phyloP scores from a whole-genome alignment of 2,329 filamentous ascomycete genomes.

The Talaromyces sp. region DNA sequence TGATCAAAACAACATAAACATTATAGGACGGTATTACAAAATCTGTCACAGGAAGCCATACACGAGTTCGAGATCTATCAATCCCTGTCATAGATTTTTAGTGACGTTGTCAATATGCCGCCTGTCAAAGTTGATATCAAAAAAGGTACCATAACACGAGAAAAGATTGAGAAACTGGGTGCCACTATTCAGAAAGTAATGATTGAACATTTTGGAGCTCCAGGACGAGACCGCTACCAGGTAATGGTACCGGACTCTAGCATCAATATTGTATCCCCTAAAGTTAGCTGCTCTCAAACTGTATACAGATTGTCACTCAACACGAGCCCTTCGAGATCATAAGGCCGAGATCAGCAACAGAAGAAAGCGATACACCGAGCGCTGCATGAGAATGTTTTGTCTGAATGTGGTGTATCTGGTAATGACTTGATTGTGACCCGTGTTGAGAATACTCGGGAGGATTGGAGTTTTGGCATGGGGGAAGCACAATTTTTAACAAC shows the following conservation, averaged over 20 bases:
- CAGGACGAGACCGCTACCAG: slow-evolving; percentile 22
- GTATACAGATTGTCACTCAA: slow-evolving; percentile 23
- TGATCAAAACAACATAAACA: no score
- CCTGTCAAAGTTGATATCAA: slow-evolving; percentile 27
- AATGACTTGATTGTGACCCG: slow-evolving; percentile 22
- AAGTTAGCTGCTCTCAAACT: not conserved
- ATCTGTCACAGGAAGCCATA: no score
- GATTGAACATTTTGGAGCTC: slow-evolving; percentile 22
- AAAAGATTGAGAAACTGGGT: slow-evolving; percentile 19
- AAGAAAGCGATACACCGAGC: slow-evolving; percentile 21
- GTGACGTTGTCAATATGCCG: slow-evolving; percentile 16
- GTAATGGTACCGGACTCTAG: not conserved
- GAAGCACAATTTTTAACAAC: slow-evolving; percentile 25
- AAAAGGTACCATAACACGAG: slow-evolving; percentile 14
- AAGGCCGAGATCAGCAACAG: slow-evolving; percentile 19
- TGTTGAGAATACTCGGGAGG: slow-evolving; percentile 19
- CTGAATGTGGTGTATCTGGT: slow-evolving; percentile 13
- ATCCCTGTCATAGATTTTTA: no score
- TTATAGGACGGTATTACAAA: no score
- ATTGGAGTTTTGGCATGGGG: slow-evolving; percentile 27
- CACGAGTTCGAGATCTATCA: no score
- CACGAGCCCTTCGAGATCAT: slow-evolving; percentile 27
- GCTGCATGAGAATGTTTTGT: slow-evolving; percentile 11
- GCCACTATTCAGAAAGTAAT: slow-evolving; percentile 23
- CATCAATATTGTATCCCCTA: not conserved